phyloP scores from a whole-genome alignment of 306 rosid genomes.

The Echinosophora koreensis region DNA sequence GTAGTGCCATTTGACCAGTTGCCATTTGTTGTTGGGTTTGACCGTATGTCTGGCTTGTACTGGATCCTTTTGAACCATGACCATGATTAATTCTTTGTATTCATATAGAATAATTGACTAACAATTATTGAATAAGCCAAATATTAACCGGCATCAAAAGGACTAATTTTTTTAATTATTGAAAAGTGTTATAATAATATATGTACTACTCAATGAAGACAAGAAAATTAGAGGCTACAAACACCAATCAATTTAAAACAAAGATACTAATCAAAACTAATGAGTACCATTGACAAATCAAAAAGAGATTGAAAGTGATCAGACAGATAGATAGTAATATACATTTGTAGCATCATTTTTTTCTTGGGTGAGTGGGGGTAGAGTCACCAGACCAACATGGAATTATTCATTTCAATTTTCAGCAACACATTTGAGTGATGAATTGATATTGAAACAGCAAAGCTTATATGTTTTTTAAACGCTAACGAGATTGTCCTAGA shows the following conservation, averaged over 20 bases:
- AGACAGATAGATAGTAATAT: background rate
- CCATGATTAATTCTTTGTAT: background rate
- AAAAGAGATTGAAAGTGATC: background rate
- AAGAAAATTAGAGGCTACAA: constrained; percentile 43
- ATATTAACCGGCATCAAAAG: too few species aligned
- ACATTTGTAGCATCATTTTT: background rate
- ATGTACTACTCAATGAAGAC: too few species aligned
- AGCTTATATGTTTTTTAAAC: constrained; percentile 39
- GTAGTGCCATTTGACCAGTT: constrained; percentile 45
- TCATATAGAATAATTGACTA: constrained; percentile 34
- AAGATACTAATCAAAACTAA: constrained; percentile 5
- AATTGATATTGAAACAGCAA: constrained; percentile 37
- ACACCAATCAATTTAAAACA: constrained; percentile 45
- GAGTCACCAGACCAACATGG: background rate
- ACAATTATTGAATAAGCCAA: background rate
- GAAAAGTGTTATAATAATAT: too few species aligned
- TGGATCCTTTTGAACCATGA: background rate
- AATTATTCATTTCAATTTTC: background rate
- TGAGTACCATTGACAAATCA: background rate
- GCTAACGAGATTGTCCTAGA: constrained; percentile 5
- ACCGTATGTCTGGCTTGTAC: constrained; percentile 27
- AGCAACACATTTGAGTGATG: constrained; percentile 10
- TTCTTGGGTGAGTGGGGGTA: constrained; percentile 26
- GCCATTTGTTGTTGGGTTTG: constrained; percentile 34
- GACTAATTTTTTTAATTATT: too few species aligned